Percentiles rank a stretch among this genome's conserved stretches.
Conservation (phyloP, 441 rosid genomes). For the Euphorbia celastroides region DNA sequence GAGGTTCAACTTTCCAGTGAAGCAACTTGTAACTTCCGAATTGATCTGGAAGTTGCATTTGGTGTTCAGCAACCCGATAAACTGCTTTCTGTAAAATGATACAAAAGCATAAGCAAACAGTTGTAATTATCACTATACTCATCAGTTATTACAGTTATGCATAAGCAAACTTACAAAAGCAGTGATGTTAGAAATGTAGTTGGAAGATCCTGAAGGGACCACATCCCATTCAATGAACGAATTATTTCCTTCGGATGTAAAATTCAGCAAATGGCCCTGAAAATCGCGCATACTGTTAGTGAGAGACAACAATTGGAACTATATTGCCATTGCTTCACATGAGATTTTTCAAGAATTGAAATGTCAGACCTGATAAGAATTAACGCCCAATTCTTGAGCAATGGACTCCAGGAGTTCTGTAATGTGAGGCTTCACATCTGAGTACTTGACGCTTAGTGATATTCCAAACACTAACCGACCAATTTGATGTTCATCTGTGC, state of each 20-base stretch:
- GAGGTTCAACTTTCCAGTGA: slow-evolving; percentile 59
- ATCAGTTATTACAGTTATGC: slow-evolving; percentile 6
- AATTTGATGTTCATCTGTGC: slow-evolving; percentile 40
- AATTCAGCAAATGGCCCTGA: slow-evolving; percentile 56
- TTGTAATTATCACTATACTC: slow-evolving; percentile 1
- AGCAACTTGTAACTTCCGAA: slow-evolving; percentile 61
- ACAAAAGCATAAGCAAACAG: slow-evolving; percentile 17
- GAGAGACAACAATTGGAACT: not conserved
- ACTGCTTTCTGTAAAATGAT: slow-evolving; percentile 49
- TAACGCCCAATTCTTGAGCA: slow-evolving; percentile 48
- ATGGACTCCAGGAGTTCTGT: slow-evolving; percentile 42
- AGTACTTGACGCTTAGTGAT: slow-evolving; percentile 39
- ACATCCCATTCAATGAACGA: slow-evolving; percentile 51
- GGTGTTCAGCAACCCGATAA: slow-evolving; percentile 55
- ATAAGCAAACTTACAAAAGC: slow-evolving; percentile 43
- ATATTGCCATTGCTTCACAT: not conserved
- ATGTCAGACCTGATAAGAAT: slow-evolving; percentile 55
- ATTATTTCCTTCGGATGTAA: slow-evolving; percentile 49
- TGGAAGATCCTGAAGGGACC: slow-evolving; percentile 44
- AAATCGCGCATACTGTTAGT: slow-evolving; percentile 19
- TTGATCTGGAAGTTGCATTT: slow-evolving; percentile 48
- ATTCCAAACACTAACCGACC: slow-evolving; percentile 60
- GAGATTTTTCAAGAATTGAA: slow-evolving; percentile 7
- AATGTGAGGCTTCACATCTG: slow-evolving; percentile 47
- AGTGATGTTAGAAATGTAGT: slow-evolving; percentile 47